Evolutionary conservation across 1,284 basidiomycete species (phyloP).

Genomic region (Bjerkandera adusta): DNA sequence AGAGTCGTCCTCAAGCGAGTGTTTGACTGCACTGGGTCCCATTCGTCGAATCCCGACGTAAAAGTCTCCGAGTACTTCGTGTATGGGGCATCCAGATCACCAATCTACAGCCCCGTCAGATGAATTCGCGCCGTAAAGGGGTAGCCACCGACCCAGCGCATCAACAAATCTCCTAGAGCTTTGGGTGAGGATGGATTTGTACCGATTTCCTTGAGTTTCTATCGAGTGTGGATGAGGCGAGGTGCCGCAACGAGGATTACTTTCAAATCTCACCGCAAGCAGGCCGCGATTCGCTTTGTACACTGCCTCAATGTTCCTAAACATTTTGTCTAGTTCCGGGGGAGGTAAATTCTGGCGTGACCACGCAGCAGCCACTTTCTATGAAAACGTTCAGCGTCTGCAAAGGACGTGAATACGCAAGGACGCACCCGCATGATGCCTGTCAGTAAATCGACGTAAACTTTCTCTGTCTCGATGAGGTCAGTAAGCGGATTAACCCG

Average conservation of each 20-base stretch:
- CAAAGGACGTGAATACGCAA: background rate
- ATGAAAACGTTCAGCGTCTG: conserved; percentile 10
- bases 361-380: conserved; percentile 98
- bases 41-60: conserved; percentile 78
- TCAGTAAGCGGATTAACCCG: conserved; percentile 86
- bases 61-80: conserved; percentile 77
- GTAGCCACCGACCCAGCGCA: conserved; percentile 82
- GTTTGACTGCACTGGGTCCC: conserved; percentile 79
- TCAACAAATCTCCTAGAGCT: conserved; percentile 91
- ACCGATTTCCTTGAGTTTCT: conserved; percentile 95
- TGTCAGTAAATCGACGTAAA: conserved; percentile 90
- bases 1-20: conserved; percentile 69
- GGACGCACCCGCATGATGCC: conserved; percentile 84
- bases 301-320: conserved; percentile 87
- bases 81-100: conserved; percentile 88
- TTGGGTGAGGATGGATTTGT: conserved; percentile 93
- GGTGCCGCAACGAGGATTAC: conserved; percentile 24
- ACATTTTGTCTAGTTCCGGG: conserved; percentile 89
- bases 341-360: conserved; percentile 94
- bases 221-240: conserved; percentile 14
- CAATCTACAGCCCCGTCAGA: conserved; percentile 57
- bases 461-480: conserved; percentile 91
- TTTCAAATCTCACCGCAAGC: conserved; percentile 68
- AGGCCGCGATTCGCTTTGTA: conserved; percentile 90
- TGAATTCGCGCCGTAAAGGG: background rate